Evolutionary conservation across 371 early-diverging fungal genomes (phyloP).

Genomic region (Mortierella sp.): DNA sequence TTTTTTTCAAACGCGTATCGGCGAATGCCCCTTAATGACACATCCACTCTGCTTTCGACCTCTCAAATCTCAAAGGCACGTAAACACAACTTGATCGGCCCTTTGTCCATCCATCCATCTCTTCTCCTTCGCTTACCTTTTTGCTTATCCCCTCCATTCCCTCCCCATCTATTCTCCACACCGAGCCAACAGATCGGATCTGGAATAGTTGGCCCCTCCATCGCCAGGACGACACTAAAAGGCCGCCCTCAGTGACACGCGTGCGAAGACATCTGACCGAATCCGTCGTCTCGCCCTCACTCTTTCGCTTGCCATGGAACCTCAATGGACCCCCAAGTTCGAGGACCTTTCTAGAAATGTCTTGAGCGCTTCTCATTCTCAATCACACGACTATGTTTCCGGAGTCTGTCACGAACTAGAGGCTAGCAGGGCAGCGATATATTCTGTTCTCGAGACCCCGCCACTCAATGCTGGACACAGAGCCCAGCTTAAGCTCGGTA

Average conservation of each 20-base stretch:
- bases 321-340: slow-evolving; percentile 46
- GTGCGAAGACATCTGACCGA: not conserved
- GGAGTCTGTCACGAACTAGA: slow-evolving; percentile 38
- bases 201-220: no score
- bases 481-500: slow-evolving; percentile 52
- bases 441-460: slow-evolving; percentile 23
- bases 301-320: slow-evolving; percentile 35
- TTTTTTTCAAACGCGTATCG: not conserved
- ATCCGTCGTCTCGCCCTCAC: no score
- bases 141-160: not conserved
- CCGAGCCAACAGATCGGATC: no score
- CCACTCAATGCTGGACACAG: slow-evolving; percentile 42
- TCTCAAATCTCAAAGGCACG: no score
- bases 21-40: not conserved
- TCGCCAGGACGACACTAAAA: no score
- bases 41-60: not conserved
- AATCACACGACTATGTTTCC: slow-evolving; percentile 37
- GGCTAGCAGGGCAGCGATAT: slow-evolving; percentile 20
- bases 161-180: not conserved
- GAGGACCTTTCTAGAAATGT: slow-evolving; percentile 38
- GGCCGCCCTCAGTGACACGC: not conserved
- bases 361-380: slow-evolving; percentile 31
- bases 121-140: not conserved
- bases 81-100: not conserved
- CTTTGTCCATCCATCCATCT: not conserved